phyloP scores from a whole-genome alignment of 2,329 filamentous ascomycete genomes.

The Cordyceps farinosa region DNA sequence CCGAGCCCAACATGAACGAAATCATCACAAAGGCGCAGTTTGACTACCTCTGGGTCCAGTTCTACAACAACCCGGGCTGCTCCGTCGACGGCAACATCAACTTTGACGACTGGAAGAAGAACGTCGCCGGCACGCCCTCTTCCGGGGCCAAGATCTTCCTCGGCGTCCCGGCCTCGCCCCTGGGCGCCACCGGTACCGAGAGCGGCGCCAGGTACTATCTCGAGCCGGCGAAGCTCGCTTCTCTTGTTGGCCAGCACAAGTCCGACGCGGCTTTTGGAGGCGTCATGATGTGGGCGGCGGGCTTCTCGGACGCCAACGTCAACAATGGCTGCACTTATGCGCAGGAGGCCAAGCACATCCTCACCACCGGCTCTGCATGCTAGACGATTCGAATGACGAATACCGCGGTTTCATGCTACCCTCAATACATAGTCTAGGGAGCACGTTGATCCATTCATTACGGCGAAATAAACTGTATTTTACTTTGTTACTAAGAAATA shows the following conservation, averaged over 20 bases:
- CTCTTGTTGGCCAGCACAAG: conserved; percentile 30
- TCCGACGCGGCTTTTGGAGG: conserved; percentile 31
- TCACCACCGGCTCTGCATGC: conserved; percentile 17
- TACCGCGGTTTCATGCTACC: too few species aligned
- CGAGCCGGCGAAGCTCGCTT: conserved; percentile 22
- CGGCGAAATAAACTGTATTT: too few species aligned
- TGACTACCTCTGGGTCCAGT: conserved; percentile 41
- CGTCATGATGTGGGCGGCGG: conserved; percentile 25
- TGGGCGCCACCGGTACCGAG: conserved; percentile 20
- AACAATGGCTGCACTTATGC: conserved; percentile 21
- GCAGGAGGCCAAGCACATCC: conserved; percentile 20
- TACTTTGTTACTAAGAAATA: too few species aligned
- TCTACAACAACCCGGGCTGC: conserved; percentile 43
- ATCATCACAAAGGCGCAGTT: conserved; percentile 38
- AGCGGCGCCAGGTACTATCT: conserved; percentile 29
- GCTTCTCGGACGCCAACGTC: conserved; percentile 19
- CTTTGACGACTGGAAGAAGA: conserved; percentile 32
- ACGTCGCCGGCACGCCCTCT: conserved; percentile 27
- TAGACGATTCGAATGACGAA: background rate
- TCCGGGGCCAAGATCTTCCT: conserved; percentile 33
- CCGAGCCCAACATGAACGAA: conserved; percentile 35
- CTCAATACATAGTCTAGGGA: too few species aligned
- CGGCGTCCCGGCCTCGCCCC: conserved; percentile 30
- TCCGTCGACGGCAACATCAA: conserved; percentile 35
- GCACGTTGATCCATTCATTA: too few species aligned